Evolutionary conservation across 75 land plant genomes (phyloP), one percentile per base, ranked within the genome.

Genomic region (Cunninghamia lanceolata): DNA sequence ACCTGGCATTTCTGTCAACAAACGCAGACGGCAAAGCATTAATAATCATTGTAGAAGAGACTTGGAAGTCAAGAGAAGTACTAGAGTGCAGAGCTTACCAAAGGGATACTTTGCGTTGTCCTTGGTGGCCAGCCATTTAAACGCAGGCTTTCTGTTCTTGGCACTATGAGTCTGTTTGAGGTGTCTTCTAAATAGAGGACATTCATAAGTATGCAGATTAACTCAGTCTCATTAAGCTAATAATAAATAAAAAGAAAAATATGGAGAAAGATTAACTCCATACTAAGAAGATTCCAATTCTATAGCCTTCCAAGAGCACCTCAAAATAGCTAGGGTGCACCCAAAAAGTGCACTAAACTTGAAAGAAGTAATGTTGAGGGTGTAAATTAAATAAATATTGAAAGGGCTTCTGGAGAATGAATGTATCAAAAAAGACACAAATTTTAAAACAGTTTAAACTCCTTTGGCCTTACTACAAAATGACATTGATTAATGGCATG

Each of bases 131-230:
- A 96, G 83, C 99, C 96, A 98, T 84, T 93, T 90, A 63, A 95
- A 98, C 28, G 96, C 96, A 4, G 99, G 98, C 85, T 98, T 98
- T 82, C 95, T 91, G 35, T 88, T 94, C 82, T 95, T 94, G 21
- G 90, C 25, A 19, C 91, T 90, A 83, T 94, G 92, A 8, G 93
- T 95, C 98, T 98, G 95, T 75, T n/a, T n/a, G n/a, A n/a, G n/a
- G n/a, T n/a, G n/a, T n/a, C n/a, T n/a, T n/a, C n/a, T 50, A 9
- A 5, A 9, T 50, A 9, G 52, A 50, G 52, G 11, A 9, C 52
- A 50, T 50, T 50, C 4, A 9, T 7, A 50, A 4, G 9, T 50
- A 11, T 3, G 52, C 9, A 50, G 10, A 9, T 11, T 11, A 50
- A 11, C 4, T 45, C 46, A 50, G 52, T 50, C 52, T 50, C 52